These are phyloP conservation scores for Draba incana DNA, from an alignment of 345 rosid genomes.

Conservation along the genomic window DNA sequence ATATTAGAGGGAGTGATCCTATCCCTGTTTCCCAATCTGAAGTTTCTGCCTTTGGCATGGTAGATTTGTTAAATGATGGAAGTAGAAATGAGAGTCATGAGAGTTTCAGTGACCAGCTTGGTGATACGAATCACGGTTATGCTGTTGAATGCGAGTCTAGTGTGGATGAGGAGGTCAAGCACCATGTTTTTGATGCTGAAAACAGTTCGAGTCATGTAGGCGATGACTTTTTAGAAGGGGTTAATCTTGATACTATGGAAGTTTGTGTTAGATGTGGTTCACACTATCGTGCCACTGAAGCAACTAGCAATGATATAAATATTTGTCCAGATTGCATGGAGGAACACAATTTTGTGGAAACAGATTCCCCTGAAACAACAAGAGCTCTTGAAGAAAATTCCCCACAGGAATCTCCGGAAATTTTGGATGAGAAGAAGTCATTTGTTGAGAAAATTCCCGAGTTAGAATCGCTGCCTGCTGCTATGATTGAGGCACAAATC, in stretches of 20 bases:
- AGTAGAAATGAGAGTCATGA: conserved; percentile 47
- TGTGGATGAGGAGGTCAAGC: conserved; percentile 49
- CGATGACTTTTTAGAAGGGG: conserved; percentile 51
- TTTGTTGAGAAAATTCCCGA: conserved; percentile 42
- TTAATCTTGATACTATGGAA: conserved; percentile 47
- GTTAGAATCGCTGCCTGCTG: conserved; percentile 41
- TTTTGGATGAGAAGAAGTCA: conserved; percentile 42
- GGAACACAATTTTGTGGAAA: conserved; percentile 45
- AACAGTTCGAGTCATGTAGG: conserved; percentile 45
- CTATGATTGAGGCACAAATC: conserved; percentile 40
- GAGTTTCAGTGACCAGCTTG: conserved; percentile 46
- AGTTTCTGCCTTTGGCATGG: conserved; percentile 60
- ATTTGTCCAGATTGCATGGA: conserved; percentile 76
- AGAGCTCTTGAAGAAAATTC: conserved; percentile 41
- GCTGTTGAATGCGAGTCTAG: conserved; percentile 47
- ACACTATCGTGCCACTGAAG: conserved; percentile 50
- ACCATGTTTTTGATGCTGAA: conserved; percentile 49
- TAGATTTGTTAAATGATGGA: conserved; percentile 49
- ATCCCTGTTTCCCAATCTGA: conserved; percentile 52
- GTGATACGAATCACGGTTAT: conserved; percentile 47
- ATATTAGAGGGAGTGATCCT: conserved; percentile 58
- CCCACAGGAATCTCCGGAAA: conserved; percentile 30
- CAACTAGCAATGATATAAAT: conserved; percentile 46
- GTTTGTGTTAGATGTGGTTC: conserved; percentile 70
- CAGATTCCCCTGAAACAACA: conserved; percentile 40